Conservation (phyloP, 1,284 basidiomycete genomes). For the Ceratobasidium sp. region DNA sequence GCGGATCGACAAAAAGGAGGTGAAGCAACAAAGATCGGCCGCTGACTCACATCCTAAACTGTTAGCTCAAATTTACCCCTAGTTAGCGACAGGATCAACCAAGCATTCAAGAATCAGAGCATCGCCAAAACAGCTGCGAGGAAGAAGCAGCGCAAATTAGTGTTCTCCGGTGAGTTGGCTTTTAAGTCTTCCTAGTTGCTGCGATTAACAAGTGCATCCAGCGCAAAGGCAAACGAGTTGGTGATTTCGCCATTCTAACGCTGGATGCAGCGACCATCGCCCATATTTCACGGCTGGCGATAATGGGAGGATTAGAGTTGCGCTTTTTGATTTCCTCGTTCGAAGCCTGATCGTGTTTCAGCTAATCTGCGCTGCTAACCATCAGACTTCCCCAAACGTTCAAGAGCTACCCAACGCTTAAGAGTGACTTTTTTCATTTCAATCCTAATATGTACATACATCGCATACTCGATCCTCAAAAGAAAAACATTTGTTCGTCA, state of each 20-base stretch:
- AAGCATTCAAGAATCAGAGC: slow-evolving; percentile 13
- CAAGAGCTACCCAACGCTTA: no score
- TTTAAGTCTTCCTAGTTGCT: neutral
- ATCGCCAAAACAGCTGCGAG: slow-evolving; percentile 8
- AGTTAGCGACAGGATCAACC: slow-evolving; percentile 23
- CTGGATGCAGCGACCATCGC: no score
- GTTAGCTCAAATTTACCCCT: neutral
- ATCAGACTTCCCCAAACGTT: no score
- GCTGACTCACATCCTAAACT: neutral
- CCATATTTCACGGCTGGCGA: no score
- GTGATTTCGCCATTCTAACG: neutral
- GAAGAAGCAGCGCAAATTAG: slow-evolving; percentile 30
- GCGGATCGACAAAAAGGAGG: neutral
- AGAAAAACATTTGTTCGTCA: no score
- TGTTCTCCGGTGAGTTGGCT: slow-evolving; percentile 23
- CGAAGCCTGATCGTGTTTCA: no score
- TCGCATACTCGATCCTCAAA: no score
- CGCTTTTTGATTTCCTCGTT: no score
- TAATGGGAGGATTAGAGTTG: no score
- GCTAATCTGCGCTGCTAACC: no score
- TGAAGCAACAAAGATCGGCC: slow-evolving; percentile 15
- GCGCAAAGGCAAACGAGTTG: slow-evolving; percentile 12
- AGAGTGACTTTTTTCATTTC: no score
- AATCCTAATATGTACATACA: no score
- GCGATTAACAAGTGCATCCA: neutral